Evolutionary conservation across 495 filamentous ascomycete species (phyloP).

Genomic region (Aspergillus kassunensis): DNA sequence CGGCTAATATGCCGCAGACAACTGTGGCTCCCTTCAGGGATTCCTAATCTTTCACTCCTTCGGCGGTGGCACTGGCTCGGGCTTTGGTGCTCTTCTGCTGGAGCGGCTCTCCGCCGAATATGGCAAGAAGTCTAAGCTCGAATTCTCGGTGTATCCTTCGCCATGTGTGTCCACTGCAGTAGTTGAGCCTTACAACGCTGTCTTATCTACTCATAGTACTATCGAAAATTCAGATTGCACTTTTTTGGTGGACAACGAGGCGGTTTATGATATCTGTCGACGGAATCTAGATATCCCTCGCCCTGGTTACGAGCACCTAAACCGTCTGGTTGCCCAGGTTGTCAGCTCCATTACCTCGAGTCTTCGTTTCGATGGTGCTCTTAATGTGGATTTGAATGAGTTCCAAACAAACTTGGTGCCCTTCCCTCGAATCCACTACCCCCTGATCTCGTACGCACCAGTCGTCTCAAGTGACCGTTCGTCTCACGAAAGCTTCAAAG

Average conservation of each 20-base stretch:
- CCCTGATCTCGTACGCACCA: slow-evolving; percentile 83
- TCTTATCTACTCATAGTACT: slow-evolving; percentile 87
- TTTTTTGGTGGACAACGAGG: slow-evolving; percentile 90
- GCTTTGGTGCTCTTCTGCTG: slow-evolving; percentile 81
- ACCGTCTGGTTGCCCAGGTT: slow-evolving; percentile 86
- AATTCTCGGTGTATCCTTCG: slow-evolving; percentile 86
- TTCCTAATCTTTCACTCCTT: slow-evolving; percentile 95
- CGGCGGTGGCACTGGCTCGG: slow-evolving; percentile 87
- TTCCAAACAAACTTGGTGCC: slow-evolving; percentile 95
- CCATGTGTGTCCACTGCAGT: slow-evolving; percentile 83
- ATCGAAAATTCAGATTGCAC: slow-evolving; percentile 93
- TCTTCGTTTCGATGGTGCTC: slow-evolving; percentile 82
- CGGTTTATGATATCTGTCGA: slow-evolving; percentile 89
- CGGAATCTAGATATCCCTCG: slow-evolving; percentile 85
- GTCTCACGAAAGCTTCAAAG: slow-evolving; percentile 88
- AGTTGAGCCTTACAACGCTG: slow-evolving; percentile 91
- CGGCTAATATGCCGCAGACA: slow-evolving; percentile 54
- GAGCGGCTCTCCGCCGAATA: slow-evolving; percentile 87
- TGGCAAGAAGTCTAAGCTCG: slow-evolving; percentile 92
- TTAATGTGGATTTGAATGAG: slow-evolving; percentile 90
- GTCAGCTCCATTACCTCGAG: slow-evolving; percentile 90
- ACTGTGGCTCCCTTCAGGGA: slow-evolving; percentile 85
- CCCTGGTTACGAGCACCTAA: slow-evolving; percentile 81
- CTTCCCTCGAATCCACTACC: slow-evolving; percentile 89
- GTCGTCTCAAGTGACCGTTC: slow-evolving; percentile 79